Evolutionary conservation across 2,329 filamentous ascomycete species (phyloP), one percentile per base, ranked within the genome.

Genomic region (Cryphonectria naterciae): DNA sequence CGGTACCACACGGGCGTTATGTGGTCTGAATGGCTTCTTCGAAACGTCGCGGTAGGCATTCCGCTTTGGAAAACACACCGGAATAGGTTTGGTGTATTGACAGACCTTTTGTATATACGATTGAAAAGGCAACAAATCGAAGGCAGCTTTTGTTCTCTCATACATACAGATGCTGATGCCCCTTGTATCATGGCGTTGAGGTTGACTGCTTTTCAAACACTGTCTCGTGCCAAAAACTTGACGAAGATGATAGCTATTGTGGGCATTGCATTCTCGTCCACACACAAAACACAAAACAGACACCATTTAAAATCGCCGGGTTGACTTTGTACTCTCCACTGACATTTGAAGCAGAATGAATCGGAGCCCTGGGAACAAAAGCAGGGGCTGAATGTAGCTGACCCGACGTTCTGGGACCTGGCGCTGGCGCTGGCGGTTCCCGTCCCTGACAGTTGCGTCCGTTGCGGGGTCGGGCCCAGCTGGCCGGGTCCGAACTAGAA

Each of bases 71-170:
- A 49, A 49, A 32, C 15, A 22, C 32, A 32, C 35, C 19, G 19
- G 58, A 25, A 35, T 37, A 22, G 19, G 58, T 10, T 39, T 35
- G 22, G 32, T 37, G 35, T 35, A n/a, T 19, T 61, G 58, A 22
- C 58, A 61, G 58, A 39, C 35, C 32, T 22, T 60, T 61, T 61
- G 58, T 39, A 39, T 61, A 61, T 61, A 61, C 58, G 58, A 61
- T 61, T 10, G 32, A 8, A 39, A 61, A 61, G 35, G 22, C 7
- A 49, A n/a, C 6, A 49, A 49, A 61, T 39, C 58, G 22, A 61
- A 37, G 58, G 58, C 58, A 25, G 28, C 35, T 17, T 39, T 61
- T 32, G 7, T n/a, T 49, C 19, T n/a, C 46, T 49, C 22, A n/a
- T 2, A 2, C 6, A 37, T n/a, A n/a, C 58, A 61, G 19, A 22